Base-by-base conservation (phyloP, 768 basidiomycete species). In the Leccinum sublutescens region DNA sequence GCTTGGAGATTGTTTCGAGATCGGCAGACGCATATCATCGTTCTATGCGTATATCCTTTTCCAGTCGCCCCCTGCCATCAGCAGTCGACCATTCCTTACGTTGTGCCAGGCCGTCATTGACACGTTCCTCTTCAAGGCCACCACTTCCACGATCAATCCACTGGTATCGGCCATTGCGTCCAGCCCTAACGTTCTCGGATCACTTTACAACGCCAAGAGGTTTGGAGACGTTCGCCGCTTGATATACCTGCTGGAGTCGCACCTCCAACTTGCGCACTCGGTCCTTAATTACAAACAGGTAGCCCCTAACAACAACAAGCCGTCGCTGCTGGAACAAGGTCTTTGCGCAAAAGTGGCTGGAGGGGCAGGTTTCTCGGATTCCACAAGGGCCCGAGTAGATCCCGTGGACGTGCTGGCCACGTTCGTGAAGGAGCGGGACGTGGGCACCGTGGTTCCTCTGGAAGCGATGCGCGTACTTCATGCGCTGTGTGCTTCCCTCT, bases 1-100 rank as follows among this genome's bases (percentile, higher is more conserved):
- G 56, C 78, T 95, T 12, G 87, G 88, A 5, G 89, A 93, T 68
- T 82, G 90, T 40, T 95, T 92, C 66, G 89, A 93, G 75, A 88
- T 98, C 50, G 88, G 88, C 19, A 78, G 81, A 54, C 77, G 85
- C 15, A 78, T 93, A 25, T 81, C 85, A 10, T 77, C 78, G 8
- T 76, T 95, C 29, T 95, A 90, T 69, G 76, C 81, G 14, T 80
- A 83, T 43, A 81, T 94, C 12, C 70, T 96, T 49, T 77, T 81
- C 51, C 81, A 88, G 61, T 80, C 84, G 2, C 82, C 88, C 1
- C 84, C 84, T 0, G 69, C 77, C 2, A 58, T 84, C 52, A 76
- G 76, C 52, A 80, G 81, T 45, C 76, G 82, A 29, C 87, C 89
- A 0, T 88, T 89, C 65, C 75, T 81, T 0, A 69, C 76, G 8